Percentiles rank a stretch among this genome's conserved stretches.
Evolutionary conservation across 1,284 basidiomycete genomes (phyloP).

Genomic region (Boletus semigastroideus): DNA sequence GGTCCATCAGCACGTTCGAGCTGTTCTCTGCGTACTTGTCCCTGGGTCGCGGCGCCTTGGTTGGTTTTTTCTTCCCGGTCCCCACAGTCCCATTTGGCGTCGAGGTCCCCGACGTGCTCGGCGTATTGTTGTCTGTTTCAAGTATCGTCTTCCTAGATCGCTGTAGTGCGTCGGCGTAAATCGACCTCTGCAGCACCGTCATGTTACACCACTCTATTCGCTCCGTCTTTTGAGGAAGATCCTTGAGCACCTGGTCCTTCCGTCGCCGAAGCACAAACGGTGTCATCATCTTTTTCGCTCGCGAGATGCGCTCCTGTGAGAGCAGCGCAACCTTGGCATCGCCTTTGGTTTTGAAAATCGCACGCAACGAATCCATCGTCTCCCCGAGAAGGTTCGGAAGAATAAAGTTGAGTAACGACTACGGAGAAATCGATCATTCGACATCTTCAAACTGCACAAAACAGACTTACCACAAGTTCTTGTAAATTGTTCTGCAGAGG

Average conservation of each 20-base stretch:
- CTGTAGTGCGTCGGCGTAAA: conserved; percentile 85
- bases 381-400: conserved; percentile 87
- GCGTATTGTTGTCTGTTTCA: conserved; percentile 45
- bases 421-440: conserved; percentile 7
- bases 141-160: conserved; percentile 83
- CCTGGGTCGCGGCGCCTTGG: conserved; percentile 48
- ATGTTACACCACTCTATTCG: conserved; percentile 94
- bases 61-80: conserved; percentile 46
- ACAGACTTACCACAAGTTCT: conserved; percentile 82
- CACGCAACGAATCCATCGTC: conserved; percentile 74
- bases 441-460: conserved; percentile 16
- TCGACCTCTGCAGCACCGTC: conserved; percentile 78
- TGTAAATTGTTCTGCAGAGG: conserved; percentile 92
- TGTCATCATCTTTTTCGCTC: conserved; percentile 99
- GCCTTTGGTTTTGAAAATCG: conserved; percentile 96
- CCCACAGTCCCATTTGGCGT: conserved; percentile 38
- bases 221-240: conserved; percentile 91
- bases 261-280: conserved; percentile 95
- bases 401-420: conserved; percentile 99
- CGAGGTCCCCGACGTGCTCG: conserved; percentile 38
- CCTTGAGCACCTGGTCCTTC: conserved; percentile 93
- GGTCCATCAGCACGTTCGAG: conserved; percentile 92
- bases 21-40: conserved; percentile 76
- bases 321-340: conserved; percentile 85
- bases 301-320: conserved; percentile 86